A percentile compares a stretch with the other conserved stretches of the same genome.
These are phyloP conservation scores for Ascosphaera pollenicola DNA, from an alignment of 2,329 filamentous ascomycete genomes.

Conservation along the genomic window DNA sequence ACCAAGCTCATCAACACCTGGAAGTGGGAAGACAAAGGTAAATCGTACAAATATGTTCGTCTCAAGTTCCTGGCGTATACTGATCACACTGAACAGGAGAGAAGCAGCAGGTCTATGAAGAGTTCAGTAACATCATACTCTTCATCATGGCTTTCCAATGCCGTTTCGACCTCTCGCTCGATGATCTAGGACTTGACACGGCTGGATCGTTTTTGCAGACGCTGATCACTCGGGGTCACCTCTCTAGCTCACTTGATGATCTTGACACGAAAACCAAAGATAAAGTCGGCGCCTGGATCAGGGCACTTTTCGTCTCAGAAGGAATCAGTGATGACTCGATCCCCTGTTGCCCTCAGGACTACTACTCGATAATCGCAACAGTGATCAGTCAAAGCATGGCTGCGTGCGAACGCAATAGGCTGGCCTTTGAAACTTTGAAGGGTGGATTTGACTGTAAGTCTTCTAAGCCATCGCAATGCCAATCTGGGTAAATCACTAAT, in stretches of 20 bases:
- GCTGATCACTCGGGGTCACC: constrained; percentile 25
- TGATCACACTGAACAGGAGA: constrained; percentile 23
- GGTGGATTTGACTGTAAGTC: constrained; percentile 37
- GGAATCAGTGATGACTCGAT: constrained; percentile 42
- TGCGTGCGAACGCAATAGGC: constrained; percentile 31
- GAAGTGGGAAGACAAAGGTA: constrained; percentile 32
- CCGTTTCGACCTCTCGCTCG: constrained; percentile 30
- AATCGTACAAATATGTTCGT: not conserved
- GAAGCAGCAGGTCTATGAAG: constrained; percentile 42
- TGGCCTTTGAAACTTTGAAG: constrained; percentile 36
- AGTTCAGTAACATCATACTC: constrained; percentile 39
- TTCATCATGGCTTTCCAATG: constrained; percentile 34
- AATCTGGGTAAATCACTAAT: not conserved
- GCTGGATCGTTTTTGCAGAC: constrained; percentile 33
- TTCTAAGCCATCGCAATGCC: too few relatives aligned
- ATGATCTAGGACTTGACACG: constrained; percentile 29
- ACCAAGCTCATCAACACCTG: constrained; percentile 38
- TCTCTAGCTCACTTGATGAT: constrained; percentile 26
- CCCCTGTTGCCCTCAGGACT: constrained; percentile 42
- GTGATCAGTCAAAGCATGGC: constrained; percentile 38
- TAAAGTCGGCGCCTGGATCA: constrained; percentile 37
- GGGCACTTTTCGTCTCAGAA: constrained; percentile 38
- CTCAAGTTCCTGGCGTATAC: too few relatives aligned
- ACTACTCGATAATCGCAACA: constrained; percentile 39
- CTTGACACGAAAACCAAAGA: constrained; percentile 33